Conservation (phyloP, 495 filamentous ascomycete species). For the Penicillium egyptiacum region DNA sequence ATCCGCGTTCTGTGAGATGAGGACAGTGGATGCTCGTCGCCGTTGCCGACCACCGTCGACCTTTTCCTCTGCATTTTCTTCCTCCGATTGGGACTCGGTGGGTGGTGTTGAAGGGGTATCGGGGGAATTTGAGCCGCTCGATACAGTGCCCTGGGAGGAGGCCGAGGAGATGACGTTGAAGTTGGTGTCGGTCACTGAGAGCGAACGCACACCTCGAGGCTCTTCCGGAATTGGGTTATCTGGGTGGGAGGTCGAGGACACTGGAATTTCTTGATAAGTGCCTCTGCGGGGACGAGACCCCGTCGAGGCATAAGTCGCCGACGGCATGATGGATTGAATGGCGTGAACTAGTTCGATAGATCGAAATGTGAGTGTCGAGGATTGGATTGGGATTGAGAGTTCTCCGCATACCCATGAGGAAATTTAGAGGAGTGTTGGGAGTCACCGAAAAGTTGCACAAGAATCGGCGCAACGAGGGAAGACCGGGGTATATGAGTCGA, state of each 20-base stretch:
- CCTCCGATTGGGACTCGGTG: conserved; percentile 48
- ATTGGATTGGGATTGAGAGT: background rate
- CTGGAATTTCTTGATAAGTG: conserved; percentile 39
- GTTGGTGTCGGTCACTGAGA: conserved; percentile 43
- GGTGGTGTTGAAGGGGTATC: conserved; percentile 51
- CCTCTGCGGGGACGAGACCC: conserved; percentile 27
- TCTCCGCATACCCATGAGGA: conserved; percentile 22
- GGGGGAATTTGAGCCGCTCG: conserved; percentile 43
- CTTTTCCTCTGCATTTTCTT: conserved; percentile 37
- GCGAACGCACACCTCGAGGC: conserved; percentile 43
- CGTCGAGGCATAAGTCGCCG: conserved; percentile 29
- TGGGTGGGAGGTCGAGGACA: conserved; percentile 54
- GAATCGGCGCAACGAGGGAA: background rate
- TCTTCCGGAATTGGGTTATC: conserved; percentile 58
- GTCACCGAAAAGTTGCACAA: background rate
- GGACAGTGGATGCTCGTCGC: conserved; percentile 75
- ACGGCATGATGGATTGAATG: conserved; percentile 31
- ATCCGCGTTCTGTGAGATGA: conserved; percentile 72
- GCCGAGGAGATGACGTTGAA: conserved; percentile 40
- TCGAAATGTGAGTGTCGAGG: conserved; percentile 3
- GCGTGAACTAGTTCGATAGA: conserved; percentile 34
- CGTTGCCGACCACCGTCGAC: conserved; percentile 47
- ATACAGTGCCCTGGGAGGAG: conserved; percentile 43
- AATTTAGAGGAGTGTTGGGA: background rate
- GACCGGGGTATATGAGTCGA: background rate